Base-by-base conservation (phyloP, 495 filamentous ascomycete genomes). In the Podospora conica region DNA sequence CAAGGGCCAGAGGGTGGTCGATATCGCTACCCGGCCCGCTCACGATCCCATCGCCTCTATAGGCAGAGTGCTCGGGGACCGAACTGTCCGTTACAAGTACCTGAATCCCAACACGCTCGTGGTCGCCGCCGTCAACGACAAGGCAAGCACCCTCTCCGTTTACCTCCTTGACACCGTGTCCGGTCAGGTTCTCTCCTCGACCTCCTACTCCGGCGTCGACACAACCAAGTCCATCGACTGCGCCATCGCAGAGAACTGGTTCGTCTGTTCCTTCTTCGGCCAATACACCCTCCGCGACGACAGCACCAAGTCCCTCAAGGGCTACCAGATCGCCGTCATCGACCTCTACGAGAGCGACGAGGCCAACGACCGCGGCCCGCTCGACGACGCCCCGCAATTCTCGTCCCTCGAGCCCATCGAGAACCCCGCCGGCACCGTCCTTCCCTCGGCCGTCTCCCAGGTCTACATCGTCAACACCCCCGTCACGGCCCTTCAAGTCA, bases 61-160 rank as follows among this genome's bases (percentile, higher is more conserved):
- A 64, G 95, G 96, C 56, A 90, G 91, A 65, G 95, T 96, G 21
- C 85, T 98, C 31, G 93, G 92, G 60, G 88, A 98, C 71, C 88
- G 95, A 21, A 89, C 88, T 1, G 95, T 99, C 53, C 83, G 96
- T 66, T 99, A 98, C 85, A 99, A 99, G 79, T 97, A 97, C 75
- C 80, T 99, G 24, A 95, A 93, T 77, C 88, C 91, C 1, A 97
- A 98, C 76, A 81, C 93, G 6, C 80, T 93, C 8, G 85, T 96
- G 0, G 81, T 97, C 60, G 91, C 91, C 1, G 85, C 92, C 9
- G 80, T 87, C 20, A 79, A 88, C 62, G 83, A 87, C 33, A 76
- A 78, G 23, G 75, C 82, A 1, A 81, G 76, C 7, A 80, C 77
- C 0, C 87, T 89, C 9, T 86, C 86, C 1, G 83, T 97, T 67